Conservation (phyloP, 2,329 filamentous ascomycete genomes). For the Rhexocercosporidium sp. region DNA sequence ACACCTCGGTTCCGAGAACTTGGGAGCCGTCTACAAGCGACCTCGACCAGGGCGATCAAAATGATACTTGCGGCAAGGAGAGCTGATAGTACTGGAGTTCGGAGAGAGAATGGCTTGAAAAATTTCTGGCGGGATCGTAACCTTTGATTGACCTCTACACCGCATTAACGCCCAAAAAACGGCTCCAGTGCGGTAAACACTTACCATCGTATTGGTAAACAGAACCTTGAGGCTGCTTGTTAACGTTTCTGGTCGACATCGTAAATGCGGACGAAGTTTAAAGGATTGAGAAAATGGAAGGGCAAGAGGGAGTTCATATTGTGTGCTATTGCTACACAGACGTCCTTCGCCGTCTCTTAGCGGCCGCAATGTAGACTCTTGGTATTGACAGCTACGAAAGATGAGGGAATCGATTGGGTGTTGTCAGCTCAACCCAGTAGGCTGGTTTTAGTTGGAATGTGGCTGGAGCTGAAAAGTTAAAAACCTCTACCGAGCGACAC, state of each 20-base stretch:
- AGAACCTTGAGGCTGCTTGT: background rate
- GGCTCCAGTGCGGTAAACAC: background rate
- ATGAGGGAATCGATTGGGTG: too few relatives aligned
- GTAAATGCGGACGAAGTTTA: background rate
- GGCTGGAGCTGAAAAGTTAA: conserved; percentile 5
- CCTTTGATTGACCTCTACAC: background rate
- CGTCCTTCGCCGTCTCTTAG: background rate
- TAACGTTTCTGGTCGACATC: background rate
- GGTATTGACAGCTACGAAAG: conserved; percentile 1
- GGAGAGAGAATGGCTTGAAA: conserved; percentile 2
- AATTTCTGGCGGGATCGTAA: background rate
- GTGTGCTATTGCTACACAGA: background rate
- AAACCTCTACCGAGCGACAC: background rate
- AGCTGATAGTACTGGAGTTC: conserved; percentile 4
- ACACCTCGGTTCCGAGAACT: conserved; percentile 9
- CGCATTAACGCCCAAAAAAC: background rate
- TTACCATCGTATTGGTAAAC: background rate
- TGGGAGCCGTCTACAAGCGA: conserved; percentile 8
- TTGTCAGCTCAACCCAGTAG: background rate
- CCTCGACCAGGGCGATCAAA: background rate
- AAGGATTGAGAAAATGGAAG: background rate
- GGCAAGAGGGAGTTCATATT: background rate
- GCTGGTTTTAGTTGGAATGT: background rate
- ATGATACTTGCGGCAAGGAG: background rate
- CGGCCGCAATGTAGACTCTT: background rate